These are phyloP conservation scores for Cochlearia excelsa DNA, from an alignment of 345 rosid genomes.

Conservation along the genomic window DNA sequence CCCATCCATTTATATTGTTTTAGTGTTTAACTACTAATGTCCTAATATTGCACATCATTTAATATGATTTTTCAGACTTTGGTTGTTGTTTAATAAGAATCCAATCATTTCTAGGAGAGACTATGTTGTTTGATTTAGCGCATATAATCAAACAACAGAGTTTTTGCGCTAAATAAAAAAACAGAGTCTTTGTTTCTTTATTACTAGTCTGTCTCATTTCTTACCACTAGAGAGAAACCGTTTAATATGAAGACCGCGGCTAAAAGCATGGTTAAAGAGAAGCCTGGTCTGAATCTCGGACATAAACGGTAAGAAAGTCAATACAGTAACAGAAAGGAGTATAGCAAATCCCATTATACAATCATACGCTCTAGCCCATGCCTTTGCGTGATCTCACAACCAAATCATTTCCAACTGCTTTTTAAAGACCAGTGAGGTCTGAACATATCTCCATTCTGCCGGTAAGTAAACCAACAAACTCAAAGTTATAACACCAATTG, in stretches of 20 bases:
- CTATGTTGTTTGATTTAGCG: too few relatives aligned
- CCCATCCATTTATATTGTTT: too few relatives aligned
- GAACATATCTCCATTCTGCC: conserved; percentile 88
- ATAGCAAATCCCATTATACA: conserved; percentile 75
- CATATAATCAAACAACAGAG: too few relatives aligned
- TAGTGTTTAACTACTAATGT: too few relatives aligned
- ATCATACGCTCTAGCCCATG: conserved; percentile 81
- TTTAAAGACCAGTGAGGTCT: conserved; percentile 74
- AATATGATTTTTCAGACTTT: too few relatives aligned
- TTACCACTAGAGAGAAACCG: conserved; percentile 90
- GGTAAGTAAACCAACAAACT: conserved; percentile 82
- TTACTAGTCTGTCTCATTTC: conserved; percentile 29
- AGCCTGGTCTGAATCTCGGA: conserved; percentile 92
- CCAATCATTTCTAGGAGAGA: too few relatives aligned
- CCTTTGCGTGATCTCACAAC: conserved; percentile 93
- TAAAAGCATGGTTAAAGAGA: conserved; percentile 96
- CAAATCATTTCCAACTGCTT: conserved; percentile 57
- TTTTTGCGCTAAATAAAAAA: too few relatives aligned
- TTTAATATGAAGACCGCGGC: conserved; percentile 95
- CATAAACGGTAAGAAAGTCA: conserved; percentile 94
- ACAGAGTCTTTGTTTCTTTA: too few relatives aligned
- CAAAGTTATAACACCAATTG: conserved; percentile 77
- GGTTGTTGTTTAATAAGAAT: too few relatives aligned
- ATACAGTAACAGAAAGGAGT: conserved; percentile 61
- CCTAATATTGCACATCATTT: too few relatives aligned